A percentile compares a stretch with the other conserved stretches of the same genome.
phyloP scores from a whole-genome alignment of 73 alveolate genomes.

The Paramecium sonneborni region DNA sequence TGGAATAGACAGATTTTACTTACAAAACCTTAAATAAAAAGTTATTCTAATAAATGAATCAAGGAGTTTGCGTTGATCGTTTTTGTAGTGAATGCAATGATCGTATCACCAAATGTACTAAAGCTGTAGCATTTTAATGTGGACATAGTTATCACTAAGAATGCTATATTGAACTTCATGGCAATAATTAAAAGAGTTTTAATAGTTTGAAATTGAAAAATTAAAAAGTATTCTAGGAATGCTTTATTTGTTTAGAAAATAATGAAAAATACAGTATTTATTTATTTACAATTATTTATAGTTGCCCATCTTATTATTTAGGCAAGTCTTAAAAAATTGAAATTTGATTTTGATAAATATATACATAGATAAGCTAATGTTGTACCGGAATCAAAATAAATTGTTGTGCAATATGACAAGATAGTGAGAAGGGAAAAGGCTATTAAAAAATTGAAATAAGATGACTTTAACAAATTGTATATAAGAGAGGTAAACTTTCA shows the following conservation, averaged over 20 bases:
- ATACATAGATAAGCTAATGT: background rate
- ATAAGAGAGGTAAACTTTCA: background rate
- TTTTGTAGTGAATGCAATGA: background rate
- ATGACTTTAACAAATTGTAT: slow-evolving; percentile 2
- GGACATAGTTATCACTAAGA: slow-evolving; percentile 27
- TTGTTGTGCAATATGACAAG: background rate
- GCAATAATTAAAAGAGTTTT: background rate
- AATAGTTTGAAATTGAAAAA: slow-evolving; percentile 21
- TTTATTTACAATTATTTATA: background rate
- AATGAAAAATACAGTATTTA: background rate
- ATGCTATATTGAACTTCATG: slow-evolving; percentile 31
- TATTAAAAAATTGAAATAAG: background rate
- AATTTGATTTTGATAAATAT: slow-evolving; percentile 8
- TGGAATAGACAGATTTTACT: background rate
- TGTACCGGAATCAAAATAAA: background rate
- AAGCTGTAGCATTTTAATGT: slow-evolving; percentile 42
- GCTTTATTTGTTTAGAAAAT: slow-evolving; percentile 43
- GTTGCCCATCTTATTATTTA: background rate
- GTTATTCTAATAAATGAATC: background rate
- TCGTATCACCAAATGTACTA: background rate
- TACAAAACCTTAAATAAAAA: background rate
- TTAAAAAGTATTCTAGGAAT: background rate
- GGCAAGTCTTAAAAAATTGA: background rate
- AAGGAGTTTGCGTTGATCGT: background rate
- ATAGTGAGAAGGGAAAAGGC: slow-evolving; percentile 2